Base-by-base conservation (phyloP, 202 grass and related monocot species). In the Digitaria exilis region DNA sequence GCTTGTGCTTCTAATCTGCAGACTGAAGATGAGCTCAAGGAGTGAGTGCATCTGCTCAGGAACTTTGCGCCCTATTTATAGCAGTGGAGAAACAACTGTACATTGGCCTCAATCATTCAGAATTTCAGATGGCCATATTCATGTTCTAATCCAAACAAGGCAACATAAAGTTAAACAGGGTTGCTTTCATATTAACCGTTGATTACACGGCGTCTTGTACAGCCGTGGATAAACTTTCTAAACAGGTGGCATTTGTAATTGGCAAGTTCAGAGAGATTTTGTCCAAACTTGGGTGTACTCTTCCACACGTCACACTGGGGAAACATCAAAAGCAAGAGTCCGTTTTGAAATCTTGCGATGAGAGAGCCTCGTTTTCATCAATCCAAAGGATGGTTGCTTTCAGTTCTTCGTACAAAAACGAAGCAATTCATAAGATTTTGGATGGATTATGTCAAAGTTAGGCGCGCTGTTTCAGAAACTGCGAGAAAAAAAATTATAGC, bases 201-300 rank as follows among this genome's bases (percentile, higher is more conserved):
- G 22, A 30, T 56, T 28, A 64, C 34, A 44, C 12, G 78, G 10
- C 37, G 21, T 43, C 49, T 57, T 44, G 34, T 58, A 19, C 26
- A 54, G 34, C 48, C 24, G 35, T 55, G 63, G 77, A 43, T 2
- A 55, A 54, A 7, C 1, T 69, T 46, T 70, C 45, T 9, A 32
- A 16, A n/a, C n/a, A 34, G 49, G 5, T 24, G 14, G 42, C 0
- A 7, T 78, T 63, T 22, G 41, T 15, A 77, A 28, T 77, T 77
- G 69, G 45, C n/a, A 76, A 2, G n/a, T 77, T 84, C 5, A 7
- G 2, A 70, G 3, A 45, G 48, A 45, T 80, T 74, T 80, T 56
- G 69, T 73, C 48, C 46, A 80, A 80, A 80, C 24, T 42, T 46
- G 46, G 14, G 34, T 56, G 58, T 73, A 65, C 1, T 35, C 65